These are phyloP conservation scores for Naematelia encephala DNA, from an alignment of 768 basidiomycete species.

Conservation along the genomic window DNA sequence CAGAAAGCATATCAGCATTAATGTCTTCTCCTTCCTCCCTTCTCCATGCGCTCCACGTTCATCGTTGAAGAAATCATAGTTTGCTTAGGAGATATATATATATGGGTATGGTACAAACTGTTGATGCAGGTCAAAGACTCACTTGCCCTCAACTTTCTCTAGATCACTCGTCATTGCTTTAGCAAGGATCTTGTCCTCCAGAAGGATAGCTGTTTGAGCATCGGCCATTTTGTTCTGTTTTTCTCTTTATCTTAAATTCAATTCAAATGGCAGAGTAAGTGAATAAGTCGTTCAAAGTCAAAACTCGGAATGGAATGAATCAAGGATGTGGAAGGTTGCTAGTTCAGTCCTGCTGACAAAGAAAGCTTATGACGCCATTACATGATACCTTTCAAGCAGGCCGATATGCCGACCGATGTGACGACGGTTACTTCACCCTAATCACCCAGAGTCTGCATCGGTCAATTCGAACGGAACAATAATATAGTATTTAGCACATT, in stretches of 20 bases:
- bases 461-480: too few species aligned
- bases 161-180: slow-evolving; percentile 40
- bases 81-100: not conserved
- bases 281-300: too few species aligned
- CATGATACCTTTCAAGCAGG: too few species aligned
- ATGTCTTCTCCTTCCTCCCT: not conserved
- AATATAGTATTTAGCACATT: not conserved
- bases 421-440: too few species aligned
- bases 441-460: too few species aligned
- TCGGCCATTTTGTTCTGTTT: slow-evolving; percentile 29
- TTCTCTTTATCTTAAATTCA: not conserved
- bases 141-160: slow-evolving; percentile 35
- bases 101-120: too few species aligned
- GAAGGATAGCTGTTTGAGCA: slow-evolving; percentile 37
- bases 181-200: slow-evolving; percentile 41
- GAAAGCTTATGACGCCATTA: not conserved
- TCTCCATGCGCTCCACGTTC: not conserved
- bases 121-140: slow-evolving; percentile 9
- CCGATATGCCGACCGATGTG: too few species aligned
- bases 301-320: too few species aligned
- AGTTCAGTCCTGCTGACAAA: not conserved
- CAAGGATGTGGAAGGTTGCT: too few species aligned
- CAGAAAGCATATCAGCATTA: slow-evolving; percentile 1
- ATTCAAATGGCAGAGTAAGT: not conserved
- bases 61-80: not conserved